Evolutionary conservation across 106 monocot species (phyloP).

Genomic region (Platanthera guangdongensis): DNA sequence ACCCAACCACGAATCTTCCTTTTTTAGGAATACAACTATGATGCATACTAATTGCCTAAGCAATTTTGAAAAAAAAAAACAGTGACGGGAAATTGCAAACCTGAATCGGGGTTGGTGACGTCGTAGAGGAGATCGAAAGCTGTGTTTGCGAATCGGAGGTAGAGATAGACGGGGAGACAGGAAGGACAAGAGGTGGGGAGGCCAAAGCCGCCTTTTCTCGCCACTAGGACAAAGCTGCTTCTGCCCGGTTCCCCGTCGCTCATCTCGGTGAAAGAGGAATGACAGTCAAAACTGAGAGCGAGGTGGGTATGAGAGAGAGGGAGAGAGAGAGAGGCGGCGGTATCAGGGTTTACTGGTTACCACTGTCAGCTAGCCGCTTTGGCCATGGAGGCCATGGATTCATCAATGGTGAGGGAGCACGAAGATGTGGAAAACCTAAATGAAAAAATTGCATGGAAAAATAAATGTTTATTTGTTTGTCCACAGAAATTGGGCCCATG

Average conservation of each 20-base stretch:
- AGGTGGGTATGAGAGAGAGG: background rate
- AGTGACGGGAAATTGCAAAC: background rate
- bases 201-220: constrained; percentile 51
- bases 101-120: constrained; percentile 2
- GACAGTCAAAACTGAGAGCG: background rate
- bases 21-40: background rate
- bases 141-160: constrained; percentile 6
- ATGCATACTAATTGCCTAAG: too few species aligned
- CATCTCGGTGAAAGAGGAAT: background rate
- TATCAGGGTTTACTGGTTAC: background rate
- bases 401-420: too few species aligned
- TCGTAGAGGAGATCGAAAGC: constrained; percentile 3
- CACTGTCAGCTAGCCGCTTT: too few species aligned
- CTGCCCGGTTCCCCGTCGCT: constrained; percentile 10
- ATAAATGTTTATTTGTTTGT: too few species aligned
- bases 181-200: constrained; percentile 87
- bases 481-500: too few species aligned
- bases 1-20: background rate
- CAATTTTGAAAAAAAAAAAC: background rate
- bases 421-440: too few species aligned
- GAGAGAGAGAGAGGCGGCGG: background rate
- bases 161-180: constrained; percentile 38
- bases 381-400: too few species aligned
- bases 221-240: constrained; percentile 55
- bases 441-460: too few species aligned